Evolutionary conservation across 495 filamentous ascomycete species (phyloP).

Genomic region (Paragyromitra xinjiangensis): DNA sequence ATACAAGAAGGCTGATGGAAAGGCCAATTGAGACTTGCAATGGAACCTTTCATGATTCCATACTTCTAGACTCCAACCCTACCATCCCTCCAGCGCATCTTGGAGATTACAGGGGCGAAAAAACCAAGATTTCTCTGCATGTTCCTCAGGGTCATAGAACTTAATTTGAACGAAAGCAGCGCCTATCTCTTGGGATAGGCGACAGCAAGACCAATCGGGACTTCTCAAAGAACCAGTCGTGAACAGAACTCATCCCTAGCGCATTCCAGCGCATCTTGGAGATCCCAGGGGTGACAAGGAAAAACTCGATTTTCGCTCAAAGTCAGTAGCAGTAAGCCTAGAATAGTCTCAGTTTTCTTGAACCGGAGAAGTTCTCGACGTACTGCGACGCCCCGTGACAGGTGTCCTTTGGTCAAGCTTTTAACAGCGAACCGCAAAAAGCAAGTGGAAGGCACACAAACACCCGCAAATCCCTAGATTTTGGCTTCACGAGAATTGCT

Average conservation of each 20-base stretch:
- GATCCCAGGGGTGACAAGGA: constrained; percentile 12
- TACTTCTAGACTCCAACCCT: constrained; percentile 1
- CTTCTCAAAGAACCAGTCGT: neutral
- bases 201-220: constrained; percentile 3
- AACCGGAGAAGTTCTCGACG: constrained; percentile 9
- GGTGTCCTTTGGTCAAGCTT: constrained; percentile 17
- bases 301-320: constrained; percentile 9
- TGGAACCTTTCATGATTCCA: constrained; percentile 3
- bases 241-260: constrained; percentile 17
- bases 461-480: constrained; percentile 11
- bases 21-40: constrained; percentile 10
- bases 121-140: neutral
- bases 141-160: neutral
- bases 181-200: neutral
- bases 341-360: constrained; percentile 10
- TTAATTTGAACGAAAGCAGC: constrained; percentile 12
- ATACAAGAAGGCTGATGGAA: constrained; percentile 15
- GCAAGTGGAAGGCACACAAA: constrained; percentile 14
- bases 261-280: constrained; percentile 26
- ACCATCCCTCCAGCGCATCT: constrained; percentile 23
- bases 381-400: constrained; percentile 8
- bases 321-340: constrained; percentile 7
- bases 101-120: constrained; percentile 16
- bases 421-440: constrained; percentile 20
- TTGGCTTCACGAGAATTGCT: constrained; percentile 12